Evolutionary conservation across 179 eudicot genomes (phyloP).

Genomic region (Carnegiea gigantea): DNA sequence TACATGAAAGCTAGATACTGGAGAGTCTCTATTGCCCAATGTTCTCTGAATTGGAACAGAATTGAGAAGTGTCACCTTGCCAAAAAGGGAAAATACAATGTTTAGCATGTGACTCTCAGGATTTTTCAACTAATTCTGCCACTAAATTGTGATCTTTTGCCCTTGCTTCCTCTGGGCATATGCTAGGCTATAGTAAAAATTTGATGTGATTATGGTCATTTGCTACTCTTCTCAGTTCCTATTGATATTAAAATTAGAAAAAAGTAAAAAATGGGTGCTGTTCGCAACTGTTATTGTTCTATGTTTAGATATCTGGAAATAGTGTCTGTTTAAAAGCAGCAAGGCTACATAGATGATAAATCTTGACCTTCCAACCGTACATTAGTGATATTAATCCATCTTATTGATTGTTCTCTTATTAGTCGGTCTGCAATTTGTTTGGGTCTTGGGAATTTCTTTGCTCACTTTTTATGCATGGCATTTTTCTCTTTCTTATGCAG

Average conservation of each 20-base stretch:
- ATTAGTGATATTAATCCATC: background rate
- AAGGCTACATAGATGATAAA: background rate
- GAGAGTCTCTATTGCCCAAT: background rate
- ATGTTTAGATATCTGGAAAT: background rate
- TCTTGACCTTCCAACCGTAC: background rate
- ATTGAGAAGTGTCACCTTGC: background rate
- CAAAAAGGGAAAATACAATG: background rate
- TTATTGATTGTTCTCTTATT: background rate
- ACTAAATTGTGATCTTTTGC: background rate
- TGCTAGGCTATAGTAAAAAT: background rate
- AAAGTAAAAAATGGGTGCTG: no score
- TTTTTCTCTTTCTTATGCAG: slow-evolving; percentile 40
- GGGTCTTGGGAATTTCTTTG: background rate
- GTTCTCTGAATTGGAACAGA: background rate
- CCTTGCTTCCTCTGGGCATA: background rate
- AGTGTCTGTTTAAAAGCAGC: background rate
- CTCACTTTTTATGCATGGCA: slow-evolving; percentile 7
- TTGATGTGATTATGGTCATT: background rate
- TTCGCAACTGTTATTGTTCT: background rate
- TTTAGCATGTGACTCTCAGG: background rate
- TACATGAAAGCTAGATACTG: background rate
- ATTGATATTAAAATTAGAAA: no score
- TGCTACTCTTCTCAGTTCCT: background rate
- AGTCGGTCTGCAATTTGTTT: background rate
- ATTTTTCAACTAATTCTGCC: background rate